phyloP scores from a whole-genome alignment of 768 basidiomycete species.

The Russula compacta region DNA sequence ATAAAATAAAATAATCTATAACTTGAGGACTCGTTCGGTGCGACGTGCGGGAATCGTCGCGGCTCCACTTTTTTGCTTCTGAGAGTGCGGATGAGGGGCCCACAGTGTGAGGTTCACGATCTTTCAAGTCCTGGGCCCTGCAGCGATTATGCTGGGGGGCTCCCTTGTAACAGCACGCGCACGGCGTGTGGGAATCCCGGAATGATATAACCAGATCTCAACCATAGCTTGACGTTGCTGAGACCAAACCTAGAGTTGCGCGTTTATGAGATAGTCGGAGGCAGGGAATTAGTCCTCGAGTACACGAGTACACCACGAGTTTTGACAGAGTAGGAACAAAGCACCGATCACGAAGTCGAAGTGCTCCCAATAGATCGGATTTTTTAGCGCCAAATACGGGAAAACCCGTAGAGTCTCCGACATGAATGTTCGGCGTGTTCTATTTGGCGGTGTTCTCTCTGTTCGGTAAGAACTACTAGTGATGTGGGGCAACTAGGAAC shows the following conservation, averaged over 20 bases:
- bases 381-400: conserved; percentile 3
- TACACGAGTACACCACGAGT: conserved; percentile 16
- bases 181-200: background rate
- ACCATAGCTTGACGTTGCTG: background rate
- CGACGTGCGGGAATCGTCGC: background rate
- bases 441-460: background rate
- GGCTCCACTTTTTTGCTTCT: background rate
- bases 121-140: too few relatives aligned
- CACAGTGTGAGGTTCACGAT: too few relatives aligned
- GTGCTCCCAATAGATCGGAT: conserved; percentile 7
- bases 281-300: background rate
- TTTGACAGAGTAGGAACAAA: conserved; percentile 16
- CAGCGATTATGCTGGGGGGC: too few relatives aligned
- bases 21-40: background rate
- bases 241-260: background rate
- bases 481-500: background rate
- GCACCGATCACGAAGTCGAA: conserved; percentile 18
- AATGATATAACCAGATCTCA: background rate
- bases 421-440: conserved; percentile 6
- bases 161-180: too few relatives aligned
- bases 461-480: background rate
- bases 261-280: background rate
- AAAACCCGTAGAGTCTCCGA: conserved; percentile 2
- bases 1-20: background rate
- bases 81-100: too few relatives aligned